Evolutionary conservation across 805 yeast species (phyloP).

Genomic region (Hanseniaspora mollemarum): DNA sequence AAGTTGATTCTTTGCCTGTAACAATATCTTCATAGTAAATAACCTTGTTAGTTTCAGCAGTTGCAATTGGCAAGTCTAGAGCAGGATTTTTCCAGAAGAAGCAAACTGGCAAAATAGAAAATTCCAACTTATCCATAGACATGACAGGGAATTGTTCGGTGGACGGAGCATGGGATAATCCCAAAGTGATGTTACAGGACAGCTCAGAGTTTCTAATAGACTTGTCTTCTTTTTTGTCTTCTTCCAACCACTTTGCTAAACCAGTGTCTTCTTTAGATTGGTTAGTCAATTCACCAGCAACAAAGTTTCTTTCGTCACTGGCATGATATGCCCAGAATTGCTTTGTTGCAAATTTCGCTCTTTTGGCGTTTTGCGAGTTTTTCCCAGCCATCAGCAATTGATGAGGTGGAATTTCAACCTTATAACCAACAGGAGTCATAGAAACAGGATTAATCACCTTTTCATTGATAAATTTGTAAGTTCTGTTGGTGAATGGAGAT

Average conservation of each 20-base stretch:
- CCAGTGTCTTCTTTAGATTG: conserved; percentile 66
- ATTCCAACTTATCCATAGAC: conserved; percentile 71
- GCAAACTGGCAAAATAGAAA: conserved; percentile 56
- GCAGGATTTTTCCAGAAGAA: conserved; percentile 73
- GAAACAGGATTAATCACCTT: conserved; percentile 57
- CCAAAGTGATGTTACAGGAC: conserved; percentile 73
- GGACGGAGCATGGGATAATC: conserved; percentile 71
- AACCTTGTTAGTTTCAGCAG: conserved; percentile 57
- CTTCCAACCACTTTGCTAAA: conserved; percentile 50
- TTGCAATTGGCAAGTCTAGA: conserved; percentile 62
- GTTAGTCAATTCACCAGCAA: conserved; percentile 80
- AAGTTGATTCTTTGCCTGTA: conserved; percentile 12
- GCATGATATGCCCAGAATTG: conserved; percentile 77
- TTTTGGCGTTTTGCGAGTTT: conserved; percentile 51
- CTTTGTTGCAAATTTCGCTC: conserved; percentile 66
- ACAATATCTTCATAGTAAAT: conserved; percentile 29
- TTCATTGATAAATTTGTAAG: conserved; percentile 66
- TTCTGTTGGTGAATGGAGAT: conserved; percentile 63
- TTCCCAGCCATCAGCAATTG: conserved; percentile 62
- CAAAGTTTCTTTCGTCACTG: conserved; percentile 57
- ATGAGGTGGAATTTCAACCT: conserved; percentile 59
- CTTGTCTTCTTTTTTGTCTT: conserved; percentile 40
- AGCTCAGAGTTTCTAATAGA: conserved; percentile 61
- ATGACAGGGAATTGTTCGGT: conserved; percentile 82
- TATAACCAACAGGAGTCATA: conserved; percentile 64